A percentile compares a stretch with the other conserved stretches of the same genome.
These are phyloP conservation scores for Rubia balearica DNA, from an alignment of 305 asterid species.

Conservation along the genomic window DNA sequence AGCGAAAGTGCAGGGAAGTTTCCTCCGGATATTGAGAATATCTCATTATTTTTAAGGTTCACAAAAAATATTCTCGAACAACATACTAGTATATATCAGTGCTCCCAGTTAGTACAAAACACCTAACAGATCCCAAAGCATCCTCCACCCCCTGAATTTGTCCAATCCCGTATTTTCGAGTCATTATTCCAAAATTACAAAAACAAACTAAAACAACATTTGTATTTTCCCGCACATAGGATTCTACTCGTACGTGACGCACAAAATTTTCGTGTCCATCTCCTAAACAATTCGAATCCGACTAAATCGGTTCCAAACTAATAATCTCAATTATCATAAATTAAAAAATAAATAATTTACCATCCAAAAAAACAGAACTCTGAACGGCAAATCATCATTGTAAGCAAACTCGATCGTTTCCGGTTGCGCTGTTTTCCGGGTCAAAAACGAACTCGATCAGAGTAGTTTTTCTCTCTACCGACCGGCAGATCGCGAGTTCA, in stretches of 20 bases:
- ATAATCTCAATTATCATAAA: no score
- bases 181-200: not conserved
- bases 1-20: constrained; percentile 5
- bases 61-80: no score
- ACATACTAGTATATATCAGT: not conserved
- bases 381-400: no score
- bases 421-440: no score
- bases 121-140: not conserved
- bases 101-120: no score
- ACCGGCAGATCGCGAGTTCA: no score
- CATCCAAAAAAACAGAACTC: no score
- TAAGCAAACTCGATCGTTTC: no score
- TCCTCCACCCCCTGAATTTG: not conserved
- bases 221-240: not conserved
- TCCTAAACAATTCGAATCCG: not conserved
- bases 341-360: no score
- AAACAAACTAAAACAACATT: not conserved
- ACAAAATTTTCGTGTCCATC: not conserved
- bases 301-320: not conserved
- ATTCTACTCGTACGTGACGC: not conserved
- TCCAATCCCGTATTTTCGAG: not conserved
- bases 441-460: no score
- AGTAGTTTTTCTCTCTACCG: no score
- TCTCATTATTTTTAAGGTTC: not conserved
- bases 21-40: not conserved